Percentiles rank a stretch among this genome's conserved stretches.
phyloP scores from a whole-genome alignment of 2,329 filamentous ascomycete genomes.

The Ophiostoma himal-ulmi region DNA sequence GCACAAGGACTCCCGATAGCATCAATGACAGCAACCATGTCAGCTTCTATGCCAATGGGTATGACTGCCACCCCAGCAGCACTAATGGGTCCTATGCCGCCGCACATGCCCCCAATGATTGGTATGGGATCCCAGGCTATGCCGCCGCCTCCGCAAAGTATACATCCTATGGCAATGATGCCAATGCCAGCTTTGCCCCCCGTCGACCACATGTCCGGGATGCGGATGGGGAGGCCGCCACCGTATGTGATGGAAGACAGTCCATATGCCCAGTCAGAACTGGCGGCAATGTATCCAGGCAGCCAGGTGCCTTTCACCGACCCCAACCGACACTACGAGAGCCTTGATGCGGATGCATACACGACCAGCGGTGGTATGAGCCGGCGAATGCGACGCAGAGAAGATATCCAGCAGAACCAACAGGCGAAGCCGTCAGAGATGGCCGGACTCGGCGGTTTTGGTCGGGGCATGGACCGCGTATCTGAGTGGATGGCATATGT shows the following conservation, averaged over 20 bases:
- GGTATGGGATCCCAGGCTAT: slow-evolving; percentile 28
- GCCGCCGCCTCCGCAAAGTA: slow-evolving; percentile 21
- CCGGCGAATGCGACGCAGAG: slow-evolving; percentile 15
- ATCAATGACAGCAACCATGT: slow-evolving; percentile 11
- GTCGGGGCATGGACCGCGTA: slow-evolving; percentile 44
- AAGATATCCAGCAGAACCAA: slow-evolving; percentile 21
- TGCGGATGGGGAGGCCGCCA: slow-evolving; percentile 32
- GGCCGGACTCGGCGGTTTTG: slow-evolving; percentile 43
- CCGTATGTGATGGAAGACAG: slow-evolving; percentile 41
- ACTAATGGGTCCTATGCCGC: slow-evolving; percentile 17
- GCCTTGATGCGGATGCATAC: slow-evolving; percentile 14
- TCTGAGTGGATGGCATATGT: slow-evolving; percentile 46
- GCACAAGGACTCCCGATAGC: background rate
- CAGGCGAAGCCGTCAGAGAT: slow-evolving; percentile 38
- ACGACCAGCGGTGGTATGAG: background rate
- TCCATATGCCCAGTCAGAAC: slow-evolving; percentile 31
- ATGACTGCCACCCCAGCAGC: background rate
- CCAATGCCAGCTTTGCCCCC: slow-evolving; percentile 31
- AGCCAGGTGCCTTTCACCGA: slow-evolving; percentile 16
- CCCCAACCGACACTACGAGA: slow-evolving; percentile 13
- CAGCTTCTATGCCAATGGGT: slow-evolving; percentile 14
- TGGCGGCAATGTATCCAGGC: background rate
- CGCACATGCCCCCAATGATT: slow-evolving; percentile 26
- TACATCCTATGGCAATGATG: slow-evolving; percentile 27
- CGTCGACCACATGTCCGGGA: slow-evolving; percentile 28